Evolutionary conservation across 2,329 filamentous ascomycete genomes (phyloP).

Genomic region (Claviceps monticola): DNA sequence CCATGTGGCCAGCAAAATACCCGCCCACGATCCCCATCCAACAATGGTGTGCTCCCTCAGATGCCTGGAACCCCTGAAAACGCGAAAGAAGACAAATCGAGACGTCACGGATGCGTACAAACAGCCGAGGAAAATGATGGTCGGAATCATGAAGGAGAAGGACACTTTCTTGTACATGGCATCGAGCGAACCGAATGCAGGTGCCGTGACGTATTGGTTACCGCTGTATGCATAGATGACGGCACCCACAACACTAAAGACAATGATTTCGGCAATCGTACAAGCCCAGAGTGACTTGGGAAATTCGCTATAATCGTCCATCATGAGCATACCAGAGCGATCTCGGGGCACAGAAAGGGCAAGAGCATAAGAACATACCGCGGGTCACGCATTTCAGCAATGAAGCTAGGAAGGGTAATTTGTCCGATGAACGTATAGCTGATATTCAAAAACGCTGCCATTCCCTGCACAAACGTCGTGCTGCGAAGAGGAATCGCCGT

Average conservation of each 20-base stretch:
- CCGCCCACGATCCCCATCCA: slow-evolving; percentile 69
- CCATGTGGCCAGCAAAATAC: slow-evolving; percentile 59
- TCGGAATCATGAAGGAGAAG: slow-evolving; percentile 93
- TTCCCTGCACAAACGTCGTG: slow-evolving; percentile 68
- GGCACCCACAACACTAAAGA: slow-evolving; percentile 71
- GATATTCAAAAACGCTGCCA: slow-evolving; percentile 89
- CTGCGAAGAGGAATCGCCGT: slow-evolving; percentile 51
- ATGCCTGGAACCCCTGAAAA: slow-evolving; percentile 69
- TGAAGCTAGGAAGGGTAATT: slow-evolving; percentile 87
- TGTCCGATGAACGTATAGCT: slow-evolving; percentile 94
- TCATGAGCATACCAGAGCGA: slow-evolving; percentile 1
- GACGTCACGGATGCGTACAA: slow-evolving; percentile 83
- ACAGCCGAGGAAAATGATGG: slow-evolving; percentile 81
- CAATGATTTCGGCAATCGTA: slow-evolving; percentile 73
- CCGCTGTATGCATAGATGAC: slow-evolving; percentile 81
- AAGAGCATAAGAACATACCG: slow-evolving; percentile 17
- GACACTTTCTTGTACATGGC: slow-evolving; percentile 74
- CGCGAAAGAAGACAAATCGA: slow-evolving; percentile 81
- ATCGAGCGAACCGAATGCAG: slow-evolving; percentile 73
- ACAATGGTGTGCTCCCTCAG: slow-evolving; percentile 66
- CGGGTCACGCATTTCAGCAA: slow-evolving; percentile 75
- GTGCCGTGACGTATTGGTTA: slow-evolving; percentile 75
- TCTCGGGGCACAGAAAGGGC: too few species aligned
- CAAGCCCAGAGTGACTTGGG: slow-evolving; percentile 87
- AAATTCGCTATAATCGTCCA: slow-evolving; percentile 51